Evolutionary conservation across 1,284 basidiomycete species (phyloP).

Genomic region (Cryptococcus depauperatus): DNA sequence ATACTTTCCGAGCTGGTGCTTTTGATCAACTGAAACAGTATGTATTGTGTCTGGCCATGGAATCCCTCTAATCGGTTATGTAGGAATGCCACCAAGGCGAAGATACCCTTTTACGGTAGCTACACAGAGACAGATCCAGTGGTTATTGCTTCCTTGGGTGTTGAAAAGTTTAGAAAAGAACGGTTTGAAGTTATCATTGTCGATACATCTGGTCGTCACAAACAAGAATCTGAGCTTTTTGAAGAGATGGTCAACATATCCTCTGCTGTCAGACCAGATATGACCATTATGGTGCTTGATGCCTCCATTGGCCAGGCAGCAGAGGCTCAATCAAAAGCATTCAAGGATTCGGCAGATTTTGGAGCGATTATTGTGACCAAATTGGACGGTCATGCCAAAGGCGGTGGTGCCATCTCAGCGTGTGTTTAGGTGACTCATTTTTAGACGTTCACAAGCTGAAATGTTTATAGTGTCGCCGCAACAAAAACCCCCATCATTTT

Average conservation of each 20-base stretch:
- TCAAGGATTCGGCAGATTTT: slow-evolving; percentile 96
- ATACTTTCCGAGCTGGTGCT: slow-evolving; percentile 98
- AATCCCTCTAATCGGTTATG: slow-evolving; percentile 1
- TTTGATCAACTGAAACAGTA: slow-evolving; percentile 90
- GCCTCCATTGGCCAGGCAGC: slow-evolving; percentile 85
- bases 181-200: slow-evolving; percentile 98
- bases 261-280: slow-evolving; percentile 83
- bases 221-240: slow-evolving; percentile 95
- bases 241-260: slow-evolving; percentile 97
- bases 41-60: slow-evolving; percentile 46
- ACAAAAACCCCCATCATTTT: slow-evolving; percentile 99
- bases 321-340: slow-evolving; percentile 88
- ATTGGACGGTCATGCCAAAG: slow-evolving; percentile 98
- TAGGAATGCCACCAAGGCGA: slow-evolving; percentile 82
- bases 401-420: slow-evolving; percentile 98
- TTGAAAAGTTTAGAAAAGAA: slow-evolving; percentile 94
- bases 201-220: slow-evolving; percentile 94
- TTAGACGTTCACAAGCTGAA: background rate
- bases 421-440: slow-evolving; percentile 45
- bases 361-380: slow-evolving; percentile 99
- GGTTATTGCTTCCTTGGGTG: slow-evolving; percentile 85
- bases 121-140: slow-evolving; percentile 99
- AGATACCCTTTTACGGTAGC: slow-evolving; percentile 97
- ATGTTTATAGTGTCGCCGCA: slow-evolving; percentile 71
- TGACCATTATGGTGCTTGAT: slow-evolving; percentile 83